Base-by-base conservation (phyloP, 768 basidiomycete genomes). In the Thelephora ganbajun region DNA sequence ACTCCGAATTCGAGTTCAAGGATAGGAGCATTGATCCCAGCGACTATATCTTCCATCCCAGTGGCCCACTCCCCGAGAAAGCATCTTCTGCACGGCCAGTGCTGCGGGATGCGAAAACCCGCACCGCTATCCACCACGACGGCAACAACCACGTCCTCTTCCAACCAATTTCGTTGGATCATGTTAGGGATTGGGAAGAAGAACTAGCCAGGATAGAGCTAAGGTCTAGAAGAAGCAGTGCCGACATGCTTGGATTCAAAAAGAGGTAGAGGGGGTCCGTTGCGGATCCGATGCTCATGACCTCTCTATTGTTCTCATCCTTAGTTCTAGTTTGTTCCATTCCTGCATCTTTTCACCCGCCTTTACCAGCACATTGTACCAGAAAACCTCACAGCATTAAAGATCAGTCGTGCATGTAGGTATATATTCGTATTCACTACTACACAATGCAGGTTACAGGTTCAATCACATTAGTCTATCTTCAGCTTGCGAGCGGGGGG, bases 171-270 rank as follows among this genome's bases (percentile, higher is more conserved):
- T 30, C 19, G 14, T 14, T 47, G 19, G 59, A 58, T 37, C 50
- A 56, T 9, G 54, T 62, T 35, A 58, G 59, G 36, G 85, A 79
- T 53, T 89, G 86, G 85, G 86, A 88, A 61, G 77, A 76, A 59
- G 83, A 87, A 66, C 69, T 86, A 41, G 76, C 70, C 50, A 70
- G 74, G 51, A 84, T 87, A 53, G 84, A 86, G 63, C 54, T 66
- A 66, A 61, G 82, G 76, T 62, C 73, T 72, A 45, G 52, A 47
- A 60, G 65, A 48, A 66, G 60, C 46, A 72, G 63, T 43, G 61
- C 56, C 16, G 59, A 61, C 43, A 68, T 72, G 61, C 49, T 67
- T 16, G 62, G 60, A n/a, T 54, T 63, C 34, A 43, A 51, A 45
- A 55, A 59, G 7, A 59, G 54, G 37, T 58, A 61, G 44, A 63